Conservation (phyloP, 1,284 basidiomycete genomes). For the Cryptococcus depauperatus region DNA sequence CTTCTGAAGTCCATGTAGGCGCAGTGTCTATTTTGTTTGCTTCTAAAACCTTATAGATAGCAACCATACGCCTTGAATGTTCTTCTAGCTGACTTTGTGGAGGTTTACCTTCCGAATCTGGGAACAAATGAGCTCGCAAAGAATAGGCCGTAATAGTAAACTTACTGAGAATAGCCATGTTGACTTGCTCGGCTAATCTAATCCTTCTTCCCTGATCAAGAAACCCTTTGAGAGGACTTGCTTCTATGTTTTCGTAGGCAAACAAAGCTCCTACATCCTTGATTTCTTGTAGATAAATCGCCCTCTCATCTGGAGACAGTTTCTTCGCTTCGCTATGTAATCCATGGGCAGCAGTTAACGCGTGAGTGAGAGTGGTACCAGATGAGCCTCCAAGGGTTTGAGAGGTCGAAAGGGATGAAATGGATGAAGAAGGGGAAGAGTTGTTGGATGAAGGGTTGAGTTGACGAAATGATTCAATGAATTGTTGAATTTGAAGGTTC, state of each 20-base stretch:
- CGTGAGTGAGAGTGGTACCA: constrained; percentile 19
- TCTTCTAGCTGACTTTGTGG: constrained; percentile 27
- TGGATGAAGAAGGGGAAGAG: constrained; percentile 24
- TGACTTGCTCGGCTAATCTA: constrained; percentile 40
- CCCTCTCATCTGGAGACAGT: constrained; percentile 28
- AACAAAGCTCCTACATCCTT: constrained; percentile 42
- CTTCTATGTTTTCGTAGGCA: constrained; percentile 42
- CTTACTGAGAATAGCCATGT: constrained; percentile 42
- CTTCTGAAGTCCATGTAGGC: constrained; percentile 26
- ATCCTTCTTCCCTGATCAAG: constrained; percentile 39
- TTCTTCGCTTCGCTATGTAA: constrained; percentile 36
- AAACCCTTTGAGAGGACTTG: constrained; percentile 38
- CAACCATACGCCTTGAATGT: constrained; percentile 23
- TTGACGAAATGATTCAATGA: constrained; percentile 32
- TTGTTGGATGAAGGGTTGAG: constrained; percentile 20
- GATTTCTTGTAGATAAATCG: constrained; percentile 39
- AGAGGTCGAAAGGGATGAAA: constrained; percentile 19
- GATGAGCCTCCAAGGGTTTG: neutral
- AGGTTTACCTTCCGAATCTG: constrained; percentile 19
- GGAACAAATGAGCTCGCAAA: neutral
- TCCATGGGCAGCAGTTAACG: constrained; percentile 31
- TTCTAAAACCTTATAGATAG: constrained; percentile 23
- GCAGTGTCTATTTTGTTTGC: constrained; percentile 25
- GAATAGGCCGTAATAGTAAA: constrained; percentile 1
- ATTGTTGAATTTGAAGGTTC: constrained; percentile 42